phyloP scores from a whole-genome alignment of 2,329 filamentous ascomycete genomes.

The Apiospora sp. region DNA sequence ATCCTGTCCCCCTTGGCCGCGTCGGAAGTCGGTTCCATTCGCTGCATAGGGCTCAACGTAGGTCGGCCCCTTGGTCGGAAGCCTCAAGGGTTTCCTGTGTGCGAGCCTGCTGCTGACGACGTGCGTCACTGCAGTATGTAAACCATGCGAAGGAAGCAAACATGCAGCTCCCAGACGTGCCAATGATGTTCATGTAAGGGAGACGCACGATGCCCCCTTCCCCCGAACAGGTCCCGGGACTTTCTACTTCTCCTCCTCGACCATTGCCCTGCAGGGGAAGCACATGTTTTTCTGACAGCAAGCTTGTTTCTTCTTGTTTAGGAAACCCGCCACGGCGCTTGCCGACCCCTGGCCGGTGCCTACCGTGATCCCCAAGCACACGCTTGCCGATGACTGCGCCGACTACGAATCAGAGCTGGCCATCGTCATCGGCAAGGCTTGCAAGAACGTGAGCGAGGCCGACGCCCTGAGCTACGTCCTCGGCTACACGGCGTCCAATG shows the following conservation, averaged over 20 bases:
- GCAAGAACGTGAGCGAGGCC: conserved; percentile 62
- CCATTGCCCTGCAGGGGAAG: background rate
- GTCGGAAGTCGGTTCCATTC: conserved; percentile 62
- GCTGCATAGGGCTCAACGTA: conserved; percentile 66
- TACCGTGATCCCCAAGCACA: conserved; percentile 61
- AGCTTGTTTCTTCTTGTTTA: conserved; percentile 27
- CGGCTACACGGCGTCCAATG: conserved; percentile 70
- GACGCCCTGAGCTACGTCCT: conserved; percentile 67
- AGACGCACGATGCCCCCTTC: background rate
- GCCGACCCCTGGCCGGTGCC: conserved; percentile 61
- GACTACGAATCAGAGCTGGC: conserved; percentile 69
- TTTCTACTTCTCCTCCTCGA: background rate
- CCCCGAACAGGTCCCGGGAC: background rate
- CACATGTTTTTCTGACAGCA: conserved; percentile 10
- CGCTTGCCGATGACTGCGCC: conserved; percentile 59
- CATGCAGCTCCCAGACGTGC: conserved; percentile 59
- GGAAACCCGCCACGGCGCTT: conserved; percentile 62
- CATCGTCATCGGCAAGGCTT: conserved; percentile 59
- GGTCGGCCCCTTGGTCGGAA: conserved; percentile 35
- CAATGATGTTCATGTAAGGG: conserved; percentile 60
- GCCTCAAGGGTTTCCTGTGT: background rate
- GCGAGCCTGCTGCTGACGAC: background rate
- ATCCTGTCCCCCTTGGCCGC: conserved; percentile 60
- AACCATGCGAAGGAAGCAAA: conserved; percentile 56
- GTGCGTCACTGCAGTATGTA: conserved; percentile 39